Evolutionary conservation across 148 eudicot species (phyloP).

Genomic region (Cornus kousa): DNA sequence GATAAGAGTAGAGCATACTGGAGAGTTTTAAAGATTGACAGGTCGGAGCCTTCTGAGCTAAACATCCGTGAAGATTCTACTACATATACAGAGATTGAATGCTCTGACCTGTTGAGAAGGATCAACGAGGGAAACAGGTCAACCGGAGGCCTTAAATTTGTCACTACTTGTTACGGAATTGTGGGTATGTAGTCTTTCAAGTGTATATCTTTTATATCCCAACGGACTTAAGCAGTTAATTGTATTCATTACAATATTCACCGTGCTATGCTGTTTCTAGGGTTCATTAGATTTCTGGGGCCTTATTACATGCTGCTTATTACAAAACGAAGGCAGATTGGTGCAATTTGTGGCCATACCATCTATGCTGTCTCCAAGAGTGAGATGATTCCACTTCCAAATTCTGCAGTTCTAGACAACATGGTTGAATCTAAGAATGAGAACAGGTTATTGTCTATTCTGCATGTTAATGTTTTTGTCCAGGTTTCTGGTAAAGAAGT

Average conservation of each 20-base stretch:
- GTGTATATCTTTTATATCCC: background rate
- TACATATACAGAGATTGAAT: conserved; percentile 65
- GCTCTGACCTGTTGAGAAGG: conserved; percentile 73
- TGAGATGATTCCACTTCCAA: conserved; percentile 65
- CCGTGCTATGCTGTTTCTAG: conserved; percentile 1
- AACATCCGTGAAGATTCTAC: conserved; percentile 79
- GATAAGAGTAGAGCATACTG: conserved; percentile 79
- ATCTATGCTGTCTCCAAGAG: conserved; percentile 81
- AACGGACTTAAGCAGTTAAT: background rate
- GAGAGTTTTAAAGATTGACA: conserved; percentile 83
- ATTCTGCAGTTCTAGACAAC: conserved; percentile 40
- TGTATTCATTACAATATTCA: background rate
- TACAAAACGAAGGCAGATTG: conserved; percentile 79
- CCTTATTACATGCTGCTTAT: conserved; percentile 91
- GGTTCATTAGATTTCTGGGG: conserved; percentile 71
- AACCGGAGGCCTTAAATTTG: conserved; percentile 85
- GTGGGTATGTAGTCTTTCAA: conserved; percentile 55
- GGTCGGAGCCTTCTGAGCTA: conserved; percentile 77
- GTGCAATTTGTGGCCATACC: conserved; percentile 80
- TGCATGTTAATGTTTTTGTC: conserved; percentile 4
- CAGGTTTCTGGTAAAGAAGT: background rate
- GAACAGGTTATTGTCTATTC: conserved; percentile 48
- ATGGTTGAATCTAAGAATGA: conserved; percentile 47
- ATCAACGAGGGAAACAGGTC: conserved; percentile 87
- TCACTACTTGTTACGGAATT: conserved; percentile 85